Evolutionary conservation across 2,329 filamentous ascomycete genomes (phyloP).

Genomic region (Talaromyces sp.): DNA sequence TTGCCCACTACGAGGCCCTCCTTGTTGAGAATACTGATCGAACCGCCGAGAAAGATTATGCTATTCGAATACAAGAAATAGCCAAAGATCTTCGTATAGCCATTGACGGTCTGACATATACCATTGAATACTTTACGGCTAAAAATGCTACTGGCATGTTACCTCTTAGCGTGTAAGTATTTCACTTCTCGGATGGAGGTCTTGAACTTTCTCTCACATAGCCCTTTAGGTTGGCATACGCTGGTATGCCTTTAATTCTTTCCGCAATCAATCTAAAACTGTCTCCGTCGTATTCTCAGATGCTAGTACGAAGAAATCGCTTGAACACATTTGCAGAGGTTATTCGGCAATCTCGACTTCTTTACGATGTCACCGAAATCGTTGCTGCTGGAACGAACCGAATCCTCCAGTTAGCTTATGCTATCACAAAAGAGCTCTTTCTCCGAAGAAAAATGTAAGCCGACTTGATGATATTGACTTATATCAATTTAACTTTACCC

Average conservation of each 20-base stretch:
- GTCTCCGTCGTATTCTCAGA: conserved; percentile 16
- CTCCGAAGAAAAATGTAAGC: conserved; percentile 10
- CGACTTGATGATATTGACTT: neutral
- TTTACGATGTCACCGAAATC: conserved; percentile 25
- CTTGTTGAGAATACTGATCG: conserved; percentile 35
- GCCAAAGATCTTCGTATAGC: conserved; percentile 43
- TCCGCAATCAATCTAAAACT: conserved; percentile 26
- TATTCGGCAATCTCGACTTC: conserved; percentile 19
- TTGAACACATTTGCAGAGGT: conserved; percentile 20
- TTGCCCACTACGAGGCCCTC: conserved; percentile 47
- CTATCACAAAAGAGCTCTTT: conserved; percentile 21
- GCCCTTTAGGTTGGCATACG: conserved; percentile 19
- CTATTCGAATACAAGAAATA: conserved; percentile 27
- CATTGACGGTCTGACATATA: conserved; percentile 41
- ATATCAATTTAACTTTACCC: neutral
- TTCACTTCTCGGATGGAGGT: neutral
- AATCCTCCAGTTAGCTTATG: conserved; percentile 22
- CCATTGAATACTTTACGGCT: conserved; percentile 46
- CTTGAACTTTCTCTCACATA: neutral
- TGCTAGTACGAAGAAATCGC: conserved; percentile 15
- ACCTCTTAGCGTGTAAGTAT: conserved; percentile 45
- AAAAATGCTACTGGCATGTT: conserved; percentile 44
- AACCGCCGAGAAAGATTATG: conserved; percentile 35
- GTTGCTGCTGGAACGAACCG: conserved; percentile 22
- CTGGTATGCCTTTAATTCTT: conserved; percentile 23